Evolutionary conservation across 2,329 filamentous ascomycete species (phyloP), one percentile per base, ranked within the genome.

Genomic region (Emericellopsis cladophorae): DNA sequence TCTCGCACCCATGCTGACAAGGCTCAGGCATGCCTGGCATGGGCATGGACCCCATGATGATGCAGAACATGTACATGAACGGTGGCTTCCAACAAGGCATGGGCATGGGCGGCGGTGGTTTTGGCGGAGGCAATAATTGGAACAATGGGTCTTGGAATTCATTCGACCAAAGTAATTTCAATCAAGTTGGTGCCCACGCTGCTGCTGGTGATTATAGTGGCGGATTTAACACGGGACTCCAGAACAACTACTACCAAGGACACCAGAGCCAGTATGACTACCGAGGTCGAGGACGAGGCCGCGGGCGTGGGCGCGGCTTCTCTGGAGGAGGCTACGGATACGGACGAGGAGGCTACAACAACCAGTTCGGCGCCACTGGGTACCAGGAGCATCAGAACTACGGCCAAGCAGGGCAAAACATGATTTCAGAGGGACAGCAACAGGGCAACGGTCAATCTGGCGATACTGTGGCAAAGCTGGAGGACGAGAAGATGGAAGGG

Each of bases 101-200:
- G 77, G 84, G 83, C 67, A 76, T 76, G 71, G 73, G 70, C 71
- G 74, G 79, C 70, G 84, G 78, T 68, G 76, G 79, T 57, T 79
- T 78, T 65, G 75, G 76, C 66, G 76, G 76, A 64, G 73, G 74
- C 75, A 77, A 80, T 76, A 81, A 79, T 70, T 86, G 81, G 81
- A 84, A 81, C 72, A 74, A 82, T 67, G 80, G 84, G 68, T 78
- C 80, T 72, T 87, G 81, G 82, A 84, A 81, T 80, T 35, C 32
- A 21, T 76, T 78, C 72, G 76, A 78, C 72, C 81, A 83, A 81
- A 81, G 85, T 85, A 87, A 85, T 82, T 86, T 78, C 80, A 88
- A 79, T 79, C 69, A 81, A 83, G 86, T 78, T 84, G 79, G 78
- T 29, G 26, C 26, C 76, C 74, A 76, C 72, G 84, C 84, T 76